These are phyloP conservation scores for Eimeria tenella DNA, from an alignment of 169 alveolate species.

Conservation along the genomic window DNA sequence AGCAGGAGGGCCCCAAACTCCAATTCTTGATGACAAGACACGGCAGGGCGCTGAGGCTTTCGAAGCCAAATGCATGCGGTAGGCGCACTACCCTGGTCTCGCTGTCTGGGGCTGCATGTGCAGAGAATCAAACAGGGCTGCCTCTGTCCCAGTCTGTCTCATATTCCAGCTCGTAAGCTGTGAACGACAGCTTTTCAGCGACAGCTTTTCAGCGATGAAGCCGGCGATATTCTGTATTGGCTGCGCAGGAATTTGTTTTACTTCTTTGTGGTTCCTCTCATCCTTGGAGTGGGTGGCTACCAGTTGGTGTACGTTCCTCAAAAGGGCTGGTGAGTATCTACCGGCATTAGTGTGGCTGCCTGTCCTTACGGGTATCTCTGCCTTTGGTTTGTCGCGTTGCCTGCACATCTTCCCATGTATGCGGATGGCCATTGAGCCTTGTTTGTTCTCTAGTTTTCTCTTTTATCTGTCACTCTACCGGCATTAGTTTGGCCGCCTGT, in stretches of 20 bases:
- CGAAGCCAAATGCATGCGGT: slow-evolving; percentile 74
- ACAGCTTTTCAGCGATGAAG: neutral
- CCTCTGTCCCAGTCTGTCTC: no score
- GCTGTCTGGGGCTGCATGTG: no score
- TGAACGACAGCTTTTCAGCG: no score
- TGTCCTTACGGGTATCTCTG: neutral
- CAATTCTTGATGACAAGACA: slow-evolving; percentile 10
- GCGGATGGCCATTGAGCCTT: no score
- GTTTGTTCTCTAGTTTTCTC: no score
- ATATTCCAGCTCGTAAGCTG: no score
- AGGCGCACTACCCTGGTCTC: neutral
- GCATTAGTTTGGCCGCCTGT: no score
- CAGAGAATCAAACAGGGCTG: no score
- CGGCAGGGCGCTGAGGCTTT: slow-evolving; percentile 32
- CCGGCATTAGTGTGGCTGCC: neutral
- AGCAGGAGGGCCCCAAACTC: neutral
- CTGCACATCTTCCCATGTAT: no score
- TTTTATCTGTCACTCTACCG: no score
- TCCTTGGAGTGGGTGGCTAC: slow-evolving; percentile 60
- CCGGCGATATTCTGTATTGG: neutral
- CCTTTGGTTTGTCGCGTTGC: no score
- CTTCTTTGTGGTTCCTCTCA: slow-evolving; percentile 22
- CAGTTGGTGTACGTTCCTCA: slow-evolving; percentile 69
- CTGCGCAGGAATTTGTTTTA: slow-evolving; percentile 17
- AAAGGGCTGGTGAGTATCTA: slow-evolving; percentile 43